Evolutionary conservation across 192 early-diverging fungal species (phyloP).

Genomic region (Podila epicladia): DNA sequence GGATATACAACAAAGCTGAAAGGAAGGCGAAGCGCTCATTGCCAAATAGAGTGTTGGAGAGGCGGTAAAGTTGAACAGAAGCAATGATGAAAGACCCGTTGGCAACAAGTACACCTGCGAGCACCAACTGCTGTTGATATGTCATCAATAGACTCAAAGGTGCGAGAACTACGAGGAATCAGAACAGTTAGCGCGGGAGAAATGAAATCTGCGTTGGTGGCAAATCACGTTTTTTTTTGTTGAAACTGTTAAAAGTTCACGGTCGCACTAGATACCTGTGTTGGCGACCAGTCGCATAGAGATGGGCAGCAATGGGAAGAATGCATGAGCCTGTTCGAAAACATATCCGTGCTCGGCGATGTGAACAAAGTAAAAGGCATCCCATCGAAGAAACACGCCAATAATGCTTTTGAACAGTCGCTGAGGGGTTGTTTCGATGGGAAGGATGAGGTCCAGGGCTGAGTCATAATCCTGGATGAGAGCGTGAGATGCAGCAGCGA

Average conservation of each 20-base stretch:
- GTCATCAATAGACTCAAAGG: slow-evolving; percentile 56
- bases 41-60: slow-evolving; percentile 44
- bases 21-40: slow-evolving; percentile 66
- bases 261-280: slow-evolving; percentile 39
- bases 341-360: slow-evolving; percentile 82
- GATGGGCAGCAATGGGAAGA: slow-evolving; percentile 83
- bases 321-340: slow-evolving; percentile 91
- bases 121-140: slow-evolving; percentile 55
- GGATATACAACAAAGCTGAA: slow-evolving; percentile 74
- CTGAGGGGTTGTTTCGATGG: slow-evolving; percentile 12
- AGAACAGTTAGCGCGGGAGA: background rate
- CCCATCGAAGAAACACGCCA: slow-evolving; percentile 84
- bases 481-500: slow-evolving; percentile 59
- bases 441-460: slow-evolving; percentile 54
- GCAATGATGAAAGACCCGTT: slow-evolving; percentile 82
- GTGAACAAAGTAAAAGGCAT: slow-evolving; percentile 87
- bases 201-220: background rate
- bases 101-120: slow-evolving; percentile 76
- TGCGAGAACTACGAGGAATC: slow-evolving; percentile 52
- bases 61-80: slow-evolving; percentile 71
- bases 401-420: slow-evolving; percentile 41
- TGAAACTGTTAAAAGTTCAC: background rate
- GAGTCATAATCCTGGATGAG: slow-evolving; percentile 69
- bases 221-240: background rate
- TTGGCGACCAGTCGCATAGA: slow-evolving; percentile 64